Percentiles rank a stretch among this genome's conserved stretches.
These are phyloP conservation scores for Hypoxylon rubiginosum DNA, from an alignment of 2,329 filamentous ascomycete species.

Conservation along the genomic window DNA sequence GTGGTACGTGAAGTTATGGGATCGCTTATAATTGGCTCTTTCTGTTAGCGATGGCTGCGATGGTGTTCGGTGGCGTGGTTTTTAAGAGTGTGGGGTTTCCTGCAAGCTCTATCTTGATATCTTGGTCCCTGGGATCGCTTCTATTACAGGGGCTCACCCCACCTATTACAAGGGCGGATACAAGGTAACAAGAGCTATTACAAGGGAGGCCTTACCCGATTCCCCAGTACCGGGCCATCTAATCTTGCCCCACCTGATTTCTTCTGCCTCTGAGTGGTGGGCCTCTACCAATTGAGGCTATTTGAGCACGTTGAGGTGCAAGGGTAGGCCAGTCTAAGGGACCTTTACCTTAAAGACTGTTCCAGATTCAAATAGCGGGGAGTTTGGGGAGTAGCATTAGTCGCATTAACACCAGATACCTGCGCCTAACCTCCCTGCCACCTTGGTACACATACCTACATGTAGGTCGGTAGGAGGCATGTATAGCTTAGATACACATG, in stretches of 20 bases:
- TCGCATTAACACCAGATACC: neutral
- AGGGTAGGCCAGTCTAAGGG: neutral
- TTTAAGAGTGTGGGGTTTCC: constrained; percentile 21
- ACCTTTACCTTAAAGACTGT: neutral
- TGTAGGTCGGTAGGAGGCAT: too few species aligned
- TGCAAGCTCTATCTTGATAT: constrained; percentile 10
- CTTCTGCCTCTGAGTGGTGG: constrained; percentile 36
- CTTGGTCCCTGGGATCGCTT: neutral
- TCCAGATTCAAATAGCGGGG: too few species aligned
- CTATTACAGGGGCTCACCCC: constrained; percentile 22
- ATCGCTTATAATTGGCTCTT: neutral
- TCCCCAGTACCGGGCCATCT: constrained; percentile 16
- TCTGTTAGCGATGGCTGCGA: neutral
- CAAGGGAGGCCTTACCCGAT: constrained; percentile 6
- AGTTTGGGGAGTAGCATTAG: neutral
- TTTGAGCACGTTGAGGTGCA: constrained; percentile 64
- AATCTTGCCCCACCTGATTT: constrained; percentile 21
- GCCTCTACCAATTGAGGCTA: constrained; percentile 53
- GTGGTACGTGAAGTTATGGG: neutral
- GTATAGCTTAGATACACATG: too few species aligned
- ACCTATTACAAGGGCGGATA: constrained; percentile 7
- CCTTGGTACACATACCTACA: too few species aligned
- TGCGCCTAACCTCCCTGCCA: too few species aligned
- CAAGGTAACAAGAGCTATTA: neutral
- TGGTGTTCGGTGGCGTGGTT: neutral